These are phyloP conservation scores for Actinomucor elegans DNA, from an alignment of 371 early-diverging fungal genomes.

Conservation along the genomic window DNA sequence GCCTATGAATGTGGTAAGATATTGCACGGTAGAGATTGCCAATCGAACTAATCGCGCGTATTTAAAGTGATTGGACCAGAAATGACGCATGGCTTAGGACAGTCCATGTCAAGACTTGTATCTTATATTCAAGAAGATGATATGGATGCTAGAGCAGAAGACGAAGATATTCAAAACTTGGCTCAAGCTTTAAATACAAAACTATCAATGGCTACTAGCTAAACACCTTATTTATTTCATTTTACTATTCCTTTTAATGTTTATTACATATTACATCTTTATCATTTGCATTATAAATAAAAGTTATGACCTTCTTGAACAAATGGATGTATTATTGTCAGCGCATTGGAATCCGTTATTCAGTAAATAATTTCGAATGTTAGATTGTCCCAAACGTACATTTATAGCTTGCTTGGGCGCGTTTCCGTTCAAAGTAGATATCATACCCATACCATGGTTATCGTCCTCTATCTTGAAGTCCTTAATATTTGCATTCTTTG, in stretches of 20 bases:
- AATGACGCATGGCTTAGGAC: conserved; percentile 27
- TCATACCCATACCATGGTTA: conserved; percentile 30
- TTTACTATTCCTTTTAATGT: background rate
- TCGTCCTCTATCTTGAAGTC: conserved; percentile 28
- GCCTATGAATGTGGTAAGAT: conserved; percentile 46
- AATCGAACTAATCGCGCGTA: too few relatives aligned
- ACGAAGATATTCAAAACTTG: conserved; percentile 42
- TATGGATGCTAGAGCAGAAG: conserved; percentile 27
- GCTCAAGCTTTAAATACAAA: conserved; percentile 41
- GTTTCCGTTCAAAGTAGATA: conserved; percentile 9
- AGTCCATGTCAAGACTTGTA: conserved; percentile 39
- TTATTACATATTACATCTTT: background rate
- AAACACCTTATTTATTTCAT: background rate
- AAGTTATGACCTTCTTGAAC: conserved; percentile 5
- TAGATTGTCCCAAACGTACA: conserved; percentile 11
- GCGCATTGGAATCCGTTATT: conserved; percentile 16
- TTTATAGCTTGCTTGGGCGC: conserved; percentile 14
- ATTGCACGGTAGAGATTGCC: too few relatives aligned
- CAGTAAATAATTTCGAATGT: conserved; percentile 17
- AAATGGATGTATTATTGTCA: background rate
- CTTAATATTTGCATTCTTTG: background rate
- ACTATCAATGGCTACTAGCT: conserved; percentile 30
- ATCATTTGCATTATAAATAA: background rate
- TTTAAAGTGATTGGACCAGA: conserved; percentile 15
- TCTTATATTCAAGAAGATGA: conserved; percentile 47